Conservation (phyloP, 805 yeast genomes). For the Starmerella sp. region DNA sequence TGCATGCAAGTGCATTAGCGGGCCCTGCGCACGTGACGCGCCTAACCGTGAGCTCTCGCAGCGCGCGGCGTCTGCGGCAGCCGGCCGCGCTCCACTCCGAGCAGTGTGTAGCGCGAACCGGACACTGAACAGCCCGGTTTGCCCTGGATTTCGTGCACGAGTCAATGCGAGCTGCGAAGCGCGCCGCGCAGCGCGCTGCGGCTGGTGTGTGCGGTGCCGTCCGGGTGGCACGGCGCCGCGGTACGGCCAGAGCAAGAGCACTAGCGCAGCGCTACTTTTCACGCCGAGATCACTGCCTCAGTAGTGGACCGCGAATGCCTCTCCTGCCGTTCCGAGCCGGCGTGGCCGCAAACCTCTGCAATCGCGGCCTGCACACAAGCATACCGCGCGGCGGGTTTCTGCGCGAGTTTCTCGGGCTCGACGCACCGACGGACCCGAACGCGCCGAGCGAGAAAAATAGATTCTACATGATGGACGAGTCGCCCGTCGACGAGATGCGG, state of each 20-base stretch:
- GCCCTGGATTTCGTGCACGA: no score
- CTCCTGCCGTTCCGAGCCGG: background rate
- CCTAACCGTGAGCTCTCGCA: no score
- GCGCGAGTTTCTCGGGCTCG: slow-evolving; percentile 23
- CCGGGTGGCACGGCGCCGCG: background rate
- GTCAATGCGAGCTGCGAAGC: background rate
- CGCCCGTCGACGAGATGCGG: slow-evolving; percentile 78
- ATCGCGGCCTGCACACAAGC: slow-evolving; percentile 30
- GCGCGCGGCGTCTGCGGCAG: no score
- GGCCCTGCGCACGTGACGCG: no score
- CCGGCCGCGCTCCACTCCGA: no score
- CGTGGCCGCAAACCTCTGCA: background rate
- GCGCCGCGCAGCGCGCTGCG: background rate
- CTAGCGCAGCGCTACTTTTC: background rate
- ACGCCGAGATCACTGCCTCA: background rate
- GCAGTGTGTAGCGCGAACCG: no score
- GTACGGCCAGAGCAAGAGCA: background rate
- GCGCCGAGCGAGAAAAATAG: slow-evolving; percentile 58
- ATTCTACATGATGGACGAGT: slow-evolving; percentile 82
- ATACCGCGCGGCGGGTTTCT: slow-evolving; percentile 17
- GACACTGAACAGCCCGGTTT: no score
- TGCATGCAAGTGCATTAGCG: no score
- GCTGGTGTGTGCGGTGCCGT: no score
- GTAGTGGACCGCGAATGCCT: background rate
- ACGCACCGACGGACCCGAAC: slow-evolving; percentile 14